Conservation (phyloP, 2,329 filamentous ascomycete species). For the Tolypocladium tundrense region DNA sequence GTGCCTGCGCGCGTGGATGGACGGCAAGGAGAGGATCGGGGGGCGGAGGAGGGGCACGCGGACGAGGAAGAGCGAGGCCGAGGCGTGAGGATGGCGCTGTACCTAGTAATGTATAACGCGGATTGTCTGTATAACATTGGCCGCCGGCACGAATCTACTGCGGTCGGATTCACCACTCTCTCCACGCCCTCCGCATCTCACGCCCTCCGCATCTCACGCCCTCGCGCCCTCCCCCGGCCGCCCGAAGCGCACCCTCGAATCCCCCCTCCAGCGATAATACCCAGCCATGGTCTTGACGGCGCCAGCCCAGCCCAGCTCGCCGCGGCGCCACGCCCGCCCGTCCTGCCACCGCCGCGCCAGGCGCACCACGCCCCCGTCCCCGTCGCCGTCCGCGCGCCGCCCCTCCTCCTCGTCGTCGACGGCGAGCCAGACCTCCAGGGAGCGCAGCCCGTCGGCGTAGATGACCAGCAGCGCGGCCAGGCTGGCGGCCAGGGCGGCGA, state of each 20-base stretch:
- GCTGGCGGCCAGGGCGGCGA: constrained; percentile 26
- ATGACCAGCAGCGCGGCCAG: constrained; percentile 31
- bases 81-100: constrained; percentile 1
- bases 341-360: background rate
- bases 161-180: background rate
- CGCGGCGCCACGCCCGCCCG: background rate
- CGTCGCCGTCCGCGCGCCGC: background rate
- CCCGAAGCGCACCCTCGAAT: background rate
- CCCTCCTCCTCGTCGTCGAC: constrained; percentile 6
- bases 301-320: background rate
- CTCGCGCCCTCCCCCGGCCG: background rate
- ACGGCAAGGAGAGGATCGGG: constrained; percentile 56
- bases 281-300: background rate
- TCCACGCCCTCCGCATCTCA: background rate
- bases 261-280: background rate
- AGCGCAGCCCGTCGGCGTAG: constrained; percentile 37
- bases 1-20: constrained; percentile 77
- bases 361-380: background rate
- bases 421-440: constrained; percentile 32
- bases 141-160: background rate
- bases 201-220: background rate
- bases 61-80: background rate
- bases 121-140: background rate
- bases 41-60: constrained; percentile 13
- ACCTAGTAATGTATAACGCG: background rate